A percentile compares a stretch with the other conserved stretches of the same genome.
These are phyloP conservation scores for Lepidium sativum DNA, from an alignment of 345 rosid genomes.

Conservation along the genomic window DNA sequence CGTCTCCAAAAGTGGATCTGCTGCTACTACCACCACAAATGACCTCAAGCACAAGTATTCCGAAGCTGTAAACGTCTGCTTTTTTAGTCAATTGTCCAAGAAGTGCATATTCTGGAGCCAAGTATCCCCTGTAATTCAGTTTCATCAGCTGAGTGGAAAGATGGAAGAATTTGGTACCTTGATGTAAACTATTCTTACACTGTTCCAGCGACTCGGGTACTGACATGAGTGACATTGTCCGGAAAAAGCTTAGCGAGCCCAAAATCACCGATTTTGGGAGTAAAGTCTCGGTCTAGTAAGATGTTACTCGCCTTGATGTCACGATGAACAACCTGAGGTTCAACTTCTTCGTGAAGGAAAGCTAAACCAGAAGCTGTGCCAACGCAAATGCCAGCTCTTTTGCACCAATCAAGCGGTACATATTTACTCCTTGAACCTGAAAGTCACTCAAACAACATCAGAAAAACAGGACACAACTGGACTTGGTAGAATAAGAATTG, in stretches of 20 bases:
- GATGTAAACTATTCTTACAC: constrained; percentile 43
- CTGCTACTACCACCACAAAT: constrained; percentile 77
- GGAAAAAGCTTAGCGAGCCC: constrained; percentile 98
- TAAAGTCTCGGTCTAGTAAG: constrained; percentile 68
- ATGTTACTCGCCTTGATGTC: constrained; percentile 94
- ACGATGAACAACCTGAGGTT: constrained; percentile 83
- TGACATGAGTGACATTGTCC: constrained; percentile 84
- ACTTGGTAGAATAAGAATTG: background rate
- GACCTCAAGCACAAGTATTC: constrained; percentile 77
- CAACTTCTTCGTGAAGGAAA: constrained; percentile 80
- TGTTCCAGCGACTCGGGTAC: constrained; percentile 92
- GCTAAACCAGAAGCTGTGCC: constrained; percentile 80
- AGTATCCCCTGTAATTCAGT: constrained; percentile 60
- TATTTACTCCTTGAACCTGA: constrained; percentile 41
- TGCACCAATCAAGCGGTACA: constrained; percentile 56
- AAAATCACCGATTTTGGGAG: constrained; percentile 93
- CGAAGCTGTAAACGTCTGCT: constrained; percentile 93
- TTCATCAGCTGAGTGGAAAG: constrained; percentile 10
- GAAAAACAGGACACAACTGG: background rate
- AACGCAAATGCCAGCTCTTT: constrained; percentile 71
- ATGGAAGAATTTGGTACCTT: background rate
- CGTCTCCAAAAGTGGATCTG: constrained; percentile 69
- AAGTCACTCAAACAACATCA: constrained; percentile 5
- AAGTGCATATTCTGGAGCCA: constrained; percentile 92
- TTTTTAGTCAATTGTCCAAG: constrained; percentile 83